Evolutionary conservation across 148 eudicot species (phyloP), one percentile per base, ranked within the genome.

Genomic region (Arbutus unedo): DNA sequence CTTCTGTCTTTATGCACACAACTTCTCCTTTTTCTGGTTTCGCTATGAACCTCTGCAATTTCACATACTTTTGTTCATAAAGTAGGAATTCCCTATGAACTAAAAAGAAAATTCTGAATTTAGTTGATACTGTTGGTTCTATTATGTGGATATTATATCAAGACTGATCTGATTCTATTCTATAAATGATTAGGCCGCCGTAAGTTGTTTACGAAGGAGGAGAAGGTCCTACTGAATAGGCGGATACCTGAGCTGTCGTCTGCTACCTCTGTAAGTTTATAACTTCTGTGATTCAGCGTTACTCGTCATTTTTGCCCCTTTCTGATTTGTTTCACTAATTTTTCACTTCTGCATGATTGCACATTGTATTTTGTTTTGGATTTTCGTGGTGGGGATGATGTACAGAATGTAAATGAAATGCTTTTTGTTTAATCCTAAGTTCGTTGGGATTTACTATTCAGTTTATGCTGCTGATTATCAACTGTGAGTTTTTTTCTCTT

Each of bases 181-280:
- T 51, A 48, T 54, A 47, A 23, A 77, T 45, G 79, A 51, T 31
- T 84, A 93, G 99, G 94, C 51, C 88, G 84, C 75, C 93, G 90
- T 54, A 90, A 87, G 87, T 81, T 94, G 81, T 94, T 96, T 87
- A 89, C 93, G 16, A 89, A 89, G 86, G 98, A 94, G 84, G 99
- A 96, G 83, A 96, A 91, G 86, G 48, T 82, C 59, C 83, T 88
- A 48, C 25, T 93, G 81, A 94, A 91, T 83, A 87, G 87, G 54
- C 91, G 91, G 85, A 84, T 83, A 81, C 99, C 99, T 79, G 92
- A 91, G 72, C 85, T 96, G 67, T 89, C 85, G 44, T 84, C 31
- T 88, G 98, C 98, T 47, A 88, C 97, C 62, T 96, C 97, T 41
- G 99, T 96, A 88, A 91, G 98, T 83, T 82, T 54, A 67, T 44